Percentiles rank a stretch among this genome's conserved stretches.
Conservation (phyloP, 495 filamentous ascomycete species). For the Alectoria sarmentosa region DNA sequence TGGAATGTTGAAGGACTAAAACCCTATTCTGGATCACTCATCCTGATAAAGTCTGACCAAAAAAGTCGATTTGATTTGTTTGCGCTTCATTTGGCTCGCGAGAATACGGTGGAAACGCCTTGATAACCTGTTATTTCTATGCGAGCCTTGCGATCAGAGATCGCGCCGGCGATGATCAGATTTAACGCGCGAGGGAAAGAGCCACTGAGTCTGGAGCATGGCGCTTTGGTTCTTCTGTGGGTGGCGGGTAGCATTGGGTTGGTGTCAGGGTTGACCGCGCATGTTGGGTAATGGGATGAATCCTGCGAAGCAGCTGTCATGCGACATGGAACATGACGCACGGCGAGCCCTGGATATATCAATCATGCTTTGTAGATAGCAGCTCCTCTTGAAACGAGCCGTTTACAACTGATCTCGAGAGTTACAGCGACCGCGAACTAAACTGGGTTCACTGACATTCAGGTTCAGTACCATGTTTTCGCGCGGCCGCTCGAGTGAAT, state of each 20-base stretch:
- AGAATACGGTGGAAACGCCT: neutral
- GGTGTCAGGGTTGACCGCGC: neutral
- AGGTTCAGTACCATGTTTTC: neutral
- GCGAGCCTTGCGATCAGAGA: neutral
- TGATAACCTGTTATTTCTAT: neutral
- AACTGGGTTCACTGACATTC: neutral
- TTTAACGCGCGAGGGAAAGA: neutral
- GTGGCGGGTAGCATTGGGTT: neutral
- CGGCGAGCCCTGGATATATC: constrained; percentile 2
- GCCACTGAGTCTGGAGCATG: constrained; percentile 9
- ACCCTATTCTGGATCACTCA: neutral
- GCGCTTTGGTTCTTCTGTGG: neutral
- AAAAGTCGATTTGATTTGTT: constrained; percentile 2
- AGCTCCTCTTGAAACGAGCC: constrained; percentile 2
- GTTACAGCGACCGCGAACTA: neutral
- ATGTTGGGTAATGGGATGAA: constrained; percentile 1
- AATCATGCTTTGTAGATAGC: constrained; percentile 2
- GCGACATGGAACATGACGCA: neutral
- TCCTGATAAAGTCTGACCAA: neutral
- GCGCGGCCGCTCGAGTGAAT: neutral
- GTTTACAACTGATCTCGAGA: neutral
- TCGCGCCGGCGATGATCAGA: neutral
- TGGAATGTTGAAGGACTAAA: neutral
- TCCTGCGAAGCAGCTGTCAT: constrained; percentile 1
- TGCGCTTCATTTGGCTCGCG: neutral